phyloP scores from a whole-genome alignment of 2,329 filamentous ascomycete genomes.

The Orbilia blumenaviensis region DNA sequence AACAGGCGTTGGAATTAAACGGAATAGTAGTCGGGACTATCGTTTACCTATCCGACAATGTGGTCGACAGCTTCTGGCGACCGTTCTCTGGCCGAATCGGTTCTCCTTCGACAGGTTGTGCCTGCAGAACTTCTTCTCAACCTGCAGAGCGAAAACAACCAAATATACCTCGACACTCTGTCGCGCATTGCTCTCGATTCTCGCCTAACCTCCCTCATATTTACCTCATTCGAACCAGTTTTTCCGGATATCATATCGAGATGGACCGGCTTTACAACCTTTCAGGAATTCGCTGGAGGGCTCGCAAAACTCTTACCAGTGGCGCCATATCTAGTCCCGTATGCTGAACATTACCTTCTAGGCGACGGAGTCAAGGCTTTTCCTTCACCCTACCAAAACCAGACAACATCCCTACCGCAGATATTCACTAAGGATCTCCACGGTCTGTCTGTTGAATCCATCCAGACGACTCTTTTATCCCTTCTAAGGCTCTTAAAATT shows the following conservation, averaged over 20 bases:
- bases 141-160: slow-evolving; percentile 56
- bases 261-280: slow-evolving; percentile 58
- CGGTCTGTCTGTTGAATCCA: slow-evolving; percentile 60
- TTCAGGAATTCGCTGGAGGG: slow-evolving; percentile 69
- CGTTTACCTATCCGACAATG: slow-evolving; percentile 11
- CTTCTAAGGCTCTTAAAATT: slow-evolving; percentile 82
- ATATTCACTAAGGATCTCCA: slow-evolving; percentile 58
- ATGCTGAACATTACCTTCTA: slow-evolving; percentile 68
- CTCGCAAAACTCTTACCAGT: slow-evolving; percentile 83
- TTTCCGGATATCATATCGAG: slow-evolving; percentile 56
- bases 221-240: slow-evolving; percentile 55
- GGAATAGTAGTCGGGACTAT: not conserved
- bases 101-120: slow-evolving; percentile 15
- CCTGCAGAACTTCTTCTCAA: slow-evolving; percentile 40
- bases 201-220: slow-evolving; percentile 54
- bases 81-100: slow-evolving; percentile 23
- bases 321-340: slow-evolving; percentile 79
- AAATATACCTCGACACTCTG: slow-evolving; percentile 58
- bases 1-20: not conserved
- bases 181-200: slow-evolving; percentile 56
- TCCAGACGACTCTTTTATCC: slow-evolving; percentile 70
- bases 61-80: slow-evolving; percentile 40
- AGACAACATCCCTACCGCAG: slow-evolving; percentile 58
- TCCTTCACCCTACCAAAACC: slow-evolving; percentile 8
- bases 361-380: slow-evolving; percentile 9